Evolutionary conservation across 371 early-diverging fungal genomes (phyloP).

Genomic region (Syncephalastrum monosporum): DNA sequence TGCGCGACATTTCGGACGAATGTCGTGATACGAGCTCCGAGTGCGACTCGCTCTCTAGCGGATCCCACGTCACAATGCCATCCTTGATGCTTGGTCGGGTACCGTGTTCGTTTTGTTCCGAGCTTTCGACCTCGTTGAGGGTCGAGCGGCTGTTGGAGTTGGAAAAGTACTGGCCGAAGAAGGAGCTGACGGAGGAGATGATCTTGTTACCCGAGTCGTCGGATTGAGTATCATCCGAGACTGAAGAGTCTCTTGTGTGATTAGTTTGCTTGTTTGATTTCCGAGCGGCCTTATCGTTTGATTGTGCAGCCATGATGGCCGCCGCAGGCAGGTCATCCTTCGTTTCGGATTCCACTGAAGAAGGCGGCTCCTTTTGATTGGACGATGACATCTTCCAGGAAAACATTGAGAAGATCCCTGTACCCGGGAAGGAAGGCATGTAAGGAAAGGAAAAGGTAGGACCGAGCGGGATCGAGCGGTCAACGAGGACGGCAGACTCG

Average conservation of each 20-base stretch:
- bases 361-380: neutral
- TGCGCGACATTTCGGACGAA: too few species aligned
- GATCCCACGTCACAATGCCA: constrained; percentile 35
- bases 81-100: neutral
- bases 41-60: constrained; percentile 7
- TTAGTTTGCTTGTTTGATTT: too few species aligned
- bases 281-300: too few species aligned
- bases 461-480: constrained; percentile 39
- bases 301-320: too few species aligned
- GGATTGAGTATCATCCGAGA: too few species aligned
- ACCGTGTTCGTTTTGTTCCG: neutral
- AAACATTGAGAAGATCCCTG: constrained; percentile 35
- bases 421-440: constrained; percentile 39
- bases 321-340: neutral
- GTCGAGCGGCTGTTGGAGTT: constrained; percentile 9
- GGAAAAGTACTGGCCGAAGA: constrained; percentile 13
- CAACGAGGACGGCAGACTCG: constrained; percentile 46
- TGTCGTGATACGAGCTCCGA: too few species aligned
- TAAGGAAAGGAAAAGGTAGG: constrained; percentile 46
- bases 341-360: neutral
- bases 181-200: too few species aligned
- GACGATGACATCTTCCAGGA: constrained; percentile 27
- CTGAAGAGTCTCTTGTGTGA: too few species aligned
- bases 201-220: too few species aligned
- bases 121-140: neutral